Evolutionary conservation across 2,329 filamentous ascomycete genomes (phyloP), one percentile per base, ranked within the genome.

Genomic region (Ophioceras dolichostomum): DNA sequence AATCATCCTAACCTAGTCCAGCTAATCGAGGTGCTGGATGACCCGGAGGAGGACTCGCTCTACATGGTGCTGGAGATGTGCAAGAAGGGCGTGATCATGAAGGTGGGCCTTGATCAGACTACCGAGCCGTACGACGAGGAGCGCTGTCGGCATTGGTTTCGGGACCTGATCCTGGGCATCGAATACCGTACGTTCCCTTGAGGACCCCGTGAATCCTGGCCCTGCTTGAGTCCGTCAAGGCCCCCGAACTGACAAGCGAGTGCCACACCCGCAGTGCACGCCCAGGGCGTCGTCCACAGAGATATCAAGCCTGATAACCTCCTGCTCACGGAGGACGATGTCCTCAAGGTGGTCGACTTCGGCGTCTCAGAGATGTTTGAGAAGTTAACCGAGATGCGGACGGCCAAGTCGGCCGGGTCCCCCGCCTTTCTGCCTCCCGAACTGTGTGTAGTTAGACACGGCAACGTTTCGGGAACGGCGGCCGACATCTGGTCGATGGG

Each of bases 1-100:
- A 79, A 95, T 52, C 91, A 98, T 53, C 81, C 79, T 20, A 98
- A 96, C 52, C 66, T 98, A n/a, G 89, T 96, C 12, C 79, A 83
- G 32, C 64, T 98, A 36, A 85, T 94, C 46, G 91, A 98, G 59
- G 91, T 98, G 3, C 66, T 98, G 36, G 91, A 96, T 55, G 91
- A 96, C 53, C 89, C 91, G 0, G 80, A 89, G 34, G 87, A 95
- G 53, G 91, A 98, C 57, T 94, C 88, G 3, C 63, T 98, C 10
- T 98, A 95, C 61, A 96, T 98, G 85, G 91, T 98, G 17, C 72
- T 98, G 57, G 91, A 98, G 57, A 94, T 95, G 85, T 98, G 91
- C 65, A 91, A 94, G 53, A 95, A 95, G 57, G 91, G 91, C 1
- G 89, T 95, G 17, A 76, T 95, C 36, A 96, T 96, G 88, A 89